phyloP scores from a whole-genome alignment of 208 protist genomes.

The Trichomonas tenax region DNA sequence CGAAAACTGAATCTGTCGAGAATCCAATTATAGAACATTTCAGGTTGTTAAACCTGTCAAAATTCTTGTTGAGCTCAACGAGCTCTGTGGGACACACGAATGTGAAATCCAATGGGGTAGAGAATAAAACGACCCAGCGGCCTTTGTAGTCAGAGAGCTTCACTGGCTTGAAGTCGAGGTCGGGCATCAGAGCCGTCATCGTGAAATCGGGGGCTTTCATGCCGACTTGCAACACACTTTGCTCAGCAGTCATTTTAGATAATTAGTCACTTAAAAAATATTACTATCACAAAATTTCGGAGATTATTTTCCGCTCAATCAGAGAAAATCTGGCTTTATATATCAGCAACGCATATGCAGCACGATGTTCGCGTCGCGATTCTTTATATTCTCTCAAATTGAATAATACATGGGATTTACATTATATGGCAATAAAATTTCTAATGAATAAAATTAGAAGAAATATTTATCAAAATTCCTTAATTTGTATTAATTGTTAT shows the following conservation, averaged over 20 bases:
- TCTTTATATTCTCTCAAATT: no score
- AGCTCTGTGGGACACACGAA: constrained; percentile 21
- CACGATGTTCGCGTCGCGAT: no score
- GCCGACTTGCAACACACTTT: neutral
- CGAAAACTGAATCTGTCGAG: constrained; percentile 42
- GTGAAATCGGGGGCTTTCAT: neutral
- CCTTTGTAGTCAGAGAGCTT: neutral
- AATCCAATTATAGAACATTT: neutral
- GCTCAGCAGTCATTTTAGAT: neutral
- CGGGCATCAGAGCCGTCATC: neutral
- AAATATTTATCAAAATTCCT: no score
- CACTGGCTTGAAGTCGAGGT: neutral
- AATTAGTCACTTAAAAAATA: neutral
- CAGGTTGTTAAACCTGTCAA: neutral
- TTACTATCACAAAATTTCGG: neutral
- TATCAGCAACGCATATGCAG: no score
- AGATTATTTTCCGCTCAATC: no score
- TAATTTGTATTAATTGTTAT: no score
- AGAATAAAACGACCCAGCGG: neutral
- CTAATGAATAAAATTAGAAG: no score
- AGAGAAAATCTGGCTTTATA: no score
- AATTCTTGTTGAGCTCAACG: neutral
- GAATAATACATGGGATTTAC: no score
- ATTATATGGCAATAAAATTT: no score
- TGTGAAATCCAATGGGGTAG: neutral